Conservation (phyloP, 2,329 filamentous ascomycete species). For the Conoideocrella luteorostrata region DNA sequence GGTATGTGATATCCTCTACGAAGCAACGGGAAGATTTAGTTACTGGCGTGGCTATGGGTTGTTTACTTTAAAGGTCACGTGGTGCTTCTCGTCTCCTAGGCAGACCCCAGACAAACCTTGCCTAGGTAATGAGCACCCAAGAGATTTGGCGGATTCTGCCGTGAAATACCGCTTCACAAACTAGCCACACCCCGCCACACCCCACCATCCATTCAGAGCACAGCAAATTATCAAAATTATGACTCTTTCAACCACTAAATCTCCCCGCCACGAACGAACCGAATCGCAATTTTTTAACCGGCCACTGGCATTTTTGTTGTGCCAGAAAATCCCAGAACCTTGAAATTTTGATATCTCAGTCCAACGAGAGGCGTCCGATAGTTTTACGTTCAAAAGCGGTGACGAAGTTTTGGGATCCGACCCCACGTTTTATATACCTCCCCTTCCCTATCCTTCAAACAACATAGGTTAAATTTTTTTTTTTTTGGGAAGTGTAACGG, state of each 20-base stretch:
- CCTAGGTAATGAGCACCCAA: too few relatives aligned
- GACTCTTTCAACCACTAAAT: conserved; percentile 6
- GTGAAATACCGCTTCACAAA: conserved; percentile 19
- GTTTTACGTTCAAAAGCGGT: neutral
- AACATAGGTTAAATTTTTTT: conserved; percentile 17
- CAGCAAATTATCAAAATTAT: conserved; percentile 36
- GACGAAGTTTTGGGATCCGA: conserved; percentile 15
- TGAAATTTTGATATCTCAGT: neutral
- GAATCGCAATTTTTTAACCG: neutral
- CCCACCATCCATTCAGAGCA: conserved; percentile 31
- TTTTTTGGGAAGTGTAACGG: conserved; percentile 21
- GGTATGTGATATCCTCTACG: too few relatives aligned
- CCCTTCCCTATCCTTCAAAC: neutral
- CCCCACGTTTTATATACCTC: conserved; percentile 22
- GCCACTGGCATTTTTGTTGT: neutral
- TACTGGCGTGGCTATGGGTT: conserved; percentile 20
- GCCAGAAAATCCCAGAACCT: neutral
- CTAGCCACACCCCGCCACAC: conserved; percentile 33
- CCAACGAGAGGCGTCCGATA: neutral
- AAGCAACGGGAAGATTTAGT: too few relatives aligned
- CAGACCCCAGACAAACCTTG: neutral
- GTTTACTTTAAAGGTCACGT: conserved; percentile 35
- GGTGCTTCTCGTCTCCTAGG: conserved; percentile 16
- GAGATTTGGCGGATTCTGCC: conserved; percentile 26
- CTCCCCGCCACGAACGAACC: neutral